Evolutionary conservation across 208 protist species (phyloP).

Genomic region (Phytomonas francai): DNA sequence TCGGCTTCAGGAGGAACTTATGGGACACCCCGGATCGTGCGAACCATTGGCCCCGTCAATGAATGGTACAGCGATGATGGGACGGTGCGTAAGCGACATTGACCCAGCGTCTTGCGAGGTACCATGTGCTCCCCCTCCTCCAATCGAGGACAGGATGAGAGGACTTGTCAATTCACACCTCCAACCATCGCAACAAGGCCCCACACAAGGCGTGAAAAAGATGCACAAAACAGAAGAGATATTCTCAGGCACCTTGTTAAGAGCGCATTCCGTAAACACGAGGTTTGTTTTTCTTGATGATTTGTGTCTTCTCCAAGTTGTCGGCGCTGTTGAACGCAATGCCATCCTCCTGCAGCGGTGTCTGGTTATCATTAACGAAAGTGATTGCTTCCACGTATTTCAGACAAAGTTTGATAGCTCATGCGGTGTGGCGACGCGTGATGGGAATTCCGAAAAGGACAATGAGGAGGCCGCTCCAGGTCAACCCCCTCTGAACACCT

Average conservation of each 20-base stretch:
- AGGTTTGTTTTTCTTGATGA: background rate
- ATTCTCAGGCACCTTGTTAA: background rate
- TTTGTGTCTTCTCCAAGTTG: constrained; percentile 5
- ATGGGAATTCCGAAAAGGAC: background rate
- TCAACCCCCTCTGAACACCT: background rate
- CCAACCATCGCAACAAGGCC: background rate
- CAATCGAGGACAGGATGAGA: background rate
- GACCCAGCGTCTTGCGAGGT: background rate
- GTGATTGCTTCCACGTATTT: constrained; percentile 25
- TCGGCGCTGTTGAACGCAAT: constrained; percentile 25
- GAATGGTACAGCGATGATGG: background rate
- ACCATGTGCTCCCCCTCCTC: background rate
- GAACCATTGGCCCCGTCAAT: too few relatives aligned
- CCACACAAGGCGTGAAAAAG: background rate
- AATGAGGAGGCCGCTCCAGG: background rate
- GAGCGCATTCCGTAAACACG: background rate
- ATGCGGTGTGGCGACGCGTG: background rate
- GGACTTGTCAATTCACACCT: background rate
- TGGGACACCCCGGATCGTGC: constrained; percentile 1
- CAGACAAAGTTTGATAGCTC: background rate
- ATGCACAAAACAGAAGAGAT: background rate
- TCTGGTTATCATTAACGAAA: constrained; percentile 22
- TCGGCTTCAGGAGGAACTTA: constrained; percentile 25
- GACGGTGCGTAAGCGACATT: background rate
- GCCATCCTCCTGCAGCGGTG: constrained; percentile 21